A percentile compares a stretch with the other conserved stretches of the same genome.
These are phyloP conservation scores for Anthracocystis setariae DNA, from an alignment of 1,284 basidiomycete species.

Conservation along the genomic window DNA sequence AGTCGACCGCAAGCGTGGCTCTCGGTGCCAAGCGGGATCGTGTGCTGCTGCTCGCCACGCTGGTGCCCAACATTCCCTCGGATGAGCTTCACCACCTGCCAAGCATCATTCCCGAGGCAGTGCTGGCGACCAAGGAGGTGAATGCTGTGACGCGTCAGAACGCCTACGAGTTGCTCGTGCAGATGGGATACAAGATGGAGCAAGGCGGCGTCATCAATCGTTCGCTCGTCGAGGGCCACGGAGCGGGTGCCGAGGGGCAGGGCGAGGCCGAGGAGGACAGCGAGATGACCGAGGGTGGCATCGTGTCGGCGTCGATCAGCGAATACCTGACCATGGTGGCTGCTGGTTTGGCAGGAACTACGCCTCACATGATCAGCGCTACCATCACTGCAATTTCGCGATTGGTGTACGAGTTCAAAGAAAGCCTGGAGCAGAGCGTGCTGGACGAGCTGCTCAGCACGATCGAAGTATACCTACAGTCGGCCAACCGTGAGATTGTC, in stretches of 20 bases:
- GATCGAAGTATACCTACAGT: slow-evolving; percentile 86
- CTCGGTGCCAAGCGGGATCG: slow-evolving; percentile 89
- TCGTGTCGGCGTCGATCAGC: slow-evolving; percentile 81
- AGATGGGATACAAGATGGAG: slow-evolving; percentile 92
- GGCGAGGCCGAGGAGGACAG: slow-evolving; percentile 54
- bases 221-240: slow-evolving; percentile 76
- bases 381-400: slow-evolving; percentile 93
- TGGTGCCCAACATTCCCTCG: slow-evolving; percentile 79
- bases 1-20: slow-evolving; percentile 72
- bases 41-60: slow-evolving; percentile 77
- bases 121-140: slow-evolving; percentile 97
- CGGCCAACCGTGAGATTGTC: slow-evolving; percentile 95
- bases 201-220: slow-evolving; percentile 85
- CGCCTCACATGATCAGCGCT: slow-evolving; percentile 98
- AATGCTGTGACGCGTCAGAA: slow-evolving; percentile 89
- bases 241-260: slow-evolving; percentile 22
- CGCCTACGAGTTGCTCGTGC: slow-evolving; percentile 89
- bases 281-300: slow-evolving; percentile 35
- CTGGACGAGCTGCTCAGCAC: slow-evolving; percentile 87
- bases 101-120: slow-evolving; percentile 89
- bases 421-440: slow-evolving; percentile 77
- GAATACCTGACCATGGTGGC: slow-evolving; percentile 98
- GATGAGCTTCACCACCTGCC: slow-evolving; percentile 85
- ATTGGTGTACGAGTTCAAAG: slow-evolving; percentile 93
- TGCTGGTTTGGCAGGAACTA: slow-evolving; percentile 90